Percentiles rank a stretch among this genome's conserved stretches.
These are phyloP conservation scores for Trametes cinnabarina DNA, from an alignment of 768 basidiomycete genomes.

Conservation along the genomic window DNA sequence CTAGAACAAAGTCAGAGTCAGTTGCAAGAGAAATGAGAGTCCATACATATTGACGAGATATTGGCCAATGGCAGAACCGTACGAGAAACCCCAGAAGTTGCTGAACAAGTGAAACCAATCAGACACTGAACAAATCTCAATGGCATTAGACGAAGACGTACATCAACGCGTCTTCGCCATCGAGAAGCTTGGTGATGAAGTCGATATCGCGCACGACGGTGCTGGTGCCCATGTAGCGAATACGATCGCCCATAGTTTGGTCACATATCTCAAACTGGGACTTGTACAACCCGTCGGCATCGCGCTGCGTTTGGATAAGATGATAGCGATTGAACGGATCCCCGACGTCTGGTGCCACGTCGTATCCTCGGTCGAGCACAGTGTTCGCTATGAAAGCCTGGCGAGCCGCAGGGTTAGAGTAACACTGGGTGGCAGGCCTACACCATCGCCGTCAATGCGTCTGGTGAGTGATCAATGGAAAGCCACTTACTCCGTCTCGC, in stretches of 20 bases:
- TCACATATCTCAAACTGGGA: slow-evolving; percentile 28
- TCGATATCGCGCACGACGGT: slow-evolving; percentile 35
- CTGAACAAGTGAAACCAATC: slow-evolving; percentile 1
- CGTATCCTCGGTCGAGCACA: slow-evolving; percentile 25
- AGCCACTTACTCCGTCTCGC: slow-evolving; percentile 27
- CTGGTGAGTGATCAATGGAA: not conserved
- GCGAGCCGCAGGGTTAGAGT: slow-evolving; percentile 22
- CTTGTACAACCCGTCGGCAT: slow-evolving; percentile 24
- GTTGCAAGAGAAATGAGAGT: too few species aligned
- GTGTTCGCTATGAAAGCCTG: slow-evolving; percentile 28
- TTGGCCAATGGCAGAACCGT: slow-evolving; percentile 32
- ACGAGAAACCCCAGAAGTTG: slow-evolving; percentile 34
- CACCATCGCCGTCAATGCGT: not conserved
- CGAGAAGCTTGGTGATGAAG: slow-evolving; percentile 25
- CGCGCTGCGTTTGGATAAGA: slow-evolving; percentile 24
- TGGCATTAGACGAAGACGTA: not conserved
- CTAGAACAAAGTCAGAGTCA: slow-evolving; percentile 5
- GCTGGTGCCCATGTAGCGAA: slow-evolving; percentile 32
- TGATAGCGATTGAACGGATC: slow-evolving; percentile 19
- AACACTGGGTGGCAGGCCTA: slow-evolving; percentile 31
- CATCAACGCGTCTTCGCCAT: slow-evolving; percentile 30
- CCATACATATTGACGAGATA: slow-evolving; percentile 35
- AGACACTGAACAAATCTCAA: not conserved
- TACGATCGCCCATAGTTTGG: slow-evolving; percentile 27
- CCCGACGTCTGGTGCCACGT: slow-evolving; percentile 25